Evolutionary conservation across 345 rosid genomes (phyloP).

Genomic region (Balakata baccata): DNA sequence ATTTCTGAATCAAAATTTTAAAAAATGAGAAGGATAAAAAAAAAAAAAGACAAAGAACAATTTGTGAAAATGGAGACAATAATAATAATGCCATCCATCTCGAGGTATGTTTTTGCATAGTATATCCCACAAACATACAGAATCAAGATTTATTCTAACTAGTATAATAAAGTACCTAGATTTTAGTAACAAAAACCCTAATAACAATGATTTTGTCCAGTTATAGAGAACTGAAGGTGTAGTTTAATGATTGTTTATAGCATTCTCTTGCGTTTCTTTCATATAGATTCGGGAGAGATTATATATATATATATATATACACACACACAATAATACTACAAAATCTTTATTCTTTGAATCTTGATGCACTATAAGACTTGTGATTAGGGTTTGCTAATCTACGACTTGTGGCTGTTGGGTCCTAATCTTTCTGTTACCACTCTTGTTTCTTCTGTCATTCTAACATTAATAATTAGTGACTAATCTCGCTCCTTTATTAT

Average conservation of each 20-base stretch:
- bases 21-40: slow-evolving; percentile 12
- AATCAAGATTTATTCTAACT: slow-evolving; percentile 2
- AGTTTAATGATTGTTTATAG: background rate
- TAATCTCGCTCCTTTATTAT: slow-evolving; percentile 5
- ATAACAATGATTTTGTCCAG: slow-evolving; percentile 19
- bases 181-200: slow-evolving; percentile 20
- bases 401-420: background rate
- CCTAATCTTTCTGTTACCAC: background rate
- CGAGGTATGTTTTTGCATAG: slow-evolving; percentile 18
- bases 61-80: slow-evolving; percentile 15
- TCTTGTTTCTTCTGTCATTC: too few species aligned
- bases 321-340: background rate
- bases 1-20: background rate
- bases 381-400: slow-evolving; percentile 34
- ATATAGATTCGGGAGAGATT: slow-evolving; percentile 5
- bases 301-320: background rate
- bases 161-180: slow-evolving; percentile 4
- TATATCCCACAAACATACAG: slow-evolving; percentile 16
- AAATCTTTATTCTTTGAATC: slow-evolving; percentile 5
- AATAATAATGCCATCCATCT: slow-evolving; percentile 21
- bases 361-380: background rate
- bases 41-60: background rate
- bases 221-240: background rate
- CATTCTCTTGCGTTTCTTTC: background rate
- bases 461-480: background rate